Evolutionary conservation across 176 grass and related monocot genomes (phyloP).

Genomic region (Puya raimondii): DNA sequence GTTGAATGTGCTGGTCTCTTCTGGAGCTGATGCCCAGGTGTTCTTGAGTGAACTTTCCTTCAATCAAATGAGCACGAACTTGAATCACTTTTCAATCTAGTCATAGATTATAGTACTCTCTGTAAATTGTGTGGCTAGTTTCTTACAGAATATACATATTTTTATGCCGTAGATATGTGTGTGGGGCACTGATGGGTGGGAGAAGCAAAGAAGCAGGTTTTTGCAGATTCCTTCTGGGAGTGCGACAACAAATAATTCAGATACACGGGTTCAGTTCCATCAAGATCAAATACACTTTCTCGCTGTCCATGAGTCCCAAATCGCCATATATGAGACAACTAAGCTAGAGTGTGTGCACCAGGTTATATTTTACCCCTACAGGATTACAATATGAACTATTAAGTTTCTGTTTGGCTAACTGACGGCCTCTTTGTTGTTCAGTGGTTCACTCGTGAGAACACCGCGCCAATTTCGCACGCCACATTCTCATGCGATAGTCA

Average conservation of each 20-base stretch:
- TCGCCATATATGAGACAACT: slow-evolving; percentile 86
- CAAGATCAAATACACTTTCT: slow-evolving; percentile 94
- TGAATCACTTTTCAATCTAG: not conserved
- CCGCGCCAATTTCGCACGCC: slow-evolving; percentile 87
- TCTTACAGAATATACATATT: not conserved
- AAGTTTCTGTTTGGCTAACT: not conserved
- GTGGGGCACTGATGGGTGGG: slow-evolving; percentile 93
- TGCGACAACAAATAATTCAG: slow-evolving; percentile 57
- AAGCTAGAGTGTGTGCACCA: slow-evolving; percentile 81
- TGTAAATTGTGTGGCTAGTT: no score
- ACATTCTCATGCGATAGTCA: slow-evolving; percentile 98
- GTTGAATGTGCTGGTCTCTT: slow-evolving; percentile 81
- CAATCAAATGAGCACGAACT: not conserved
- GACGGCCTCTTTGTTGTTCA: slow-evolving; percentile 28
- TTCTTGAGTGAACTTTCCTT: slow-evolving; percentile 28
- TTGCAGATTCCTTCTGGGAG: slow-evolving; percentile 63
- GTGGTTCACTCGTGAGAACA: slow-evolving; percentile 78
- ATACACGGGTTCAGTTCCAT: slow-evolving; percentile 94
- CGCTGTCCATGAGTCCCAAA: slow-evolving; percentile 94
- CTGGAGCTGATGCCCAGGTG: slow-evolving; percentile 98
- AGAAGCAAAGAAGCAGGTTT: slow-evolving; percentile 74
- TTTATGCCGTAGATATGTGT: slow-evolving; percentile 65
- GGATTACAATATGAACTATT: not conserved
- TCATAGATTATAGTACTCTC: not conserved
- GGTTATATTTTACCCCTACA: slow-evolving; percentile 24